These are phyloP conservation scores for Trypanosoma congolense DNA, from an alignment of 208 protist species.

Conservation along the genomic window DNA sequence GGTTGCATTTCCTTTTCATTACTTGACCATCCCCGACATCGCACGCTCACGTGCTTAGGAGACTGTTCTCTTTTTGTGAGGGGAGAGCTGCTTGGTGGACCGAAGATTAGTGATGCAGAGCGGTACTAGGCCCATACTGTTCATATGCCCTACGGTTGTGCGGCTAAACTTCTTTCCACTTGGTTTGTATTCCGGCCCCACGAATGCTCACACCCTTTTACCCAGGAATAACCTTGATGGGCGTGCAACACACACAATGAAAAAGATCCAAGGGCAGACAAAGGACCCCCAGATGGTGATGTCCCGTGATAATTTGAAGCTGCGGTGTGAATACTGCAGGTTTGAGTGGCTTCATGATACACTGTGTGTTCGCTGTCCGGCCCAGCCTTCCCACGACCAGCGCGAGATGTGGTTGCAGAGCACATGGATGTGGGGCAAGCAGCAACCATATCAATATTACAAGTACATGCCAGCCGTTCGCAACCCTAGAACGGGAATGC, in stretches of 20 bases:
- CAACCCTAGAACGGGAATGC: constrained; percentile 73
- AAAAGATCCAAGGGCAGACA: constrained; percentile 50
- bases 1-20: no score
- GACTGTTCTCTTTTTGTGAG: no score
- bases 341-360: constrained; percentile 82
- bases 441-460: constrained; percentile 82
- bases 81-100: no score
- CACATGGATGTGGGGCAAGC: constrained; percentile 84
- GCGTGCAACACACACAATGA: constrained; percentile 47
- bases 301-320: constrained; percentile 58
- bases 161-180: constrained; percentile 72
- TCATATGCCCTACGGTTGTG: constrained; percentile 9
- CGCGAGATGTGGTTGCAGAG: constrained; percentile 82
- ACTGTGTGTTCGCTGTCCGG: constrained; percentile 68
- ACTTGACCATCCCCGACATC: no score
- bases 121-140: constrained; percentile 12
- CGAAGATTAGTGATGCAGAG: constrained; percentile 13
- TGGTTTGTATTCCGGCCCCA: constrained; percentile 52
- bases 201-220: constrained; percentile 53
- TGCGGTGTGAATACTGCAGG: constrained; percentile 69
- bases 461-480: constrained; percentile 74
- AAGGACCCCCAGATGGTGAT: constrained; percentile 51
- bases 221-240: constrained; percentile 71
- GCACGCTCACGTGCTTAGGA: no score
- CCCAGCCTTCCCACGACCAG: constrained; percentile 67